Percentiles rank a stretch among this genome's conserved stretches.
Conservation (phyloP, 2,329 filamentous ascomycete genomes). For the Pseudocercospora fuligena region DNA sequence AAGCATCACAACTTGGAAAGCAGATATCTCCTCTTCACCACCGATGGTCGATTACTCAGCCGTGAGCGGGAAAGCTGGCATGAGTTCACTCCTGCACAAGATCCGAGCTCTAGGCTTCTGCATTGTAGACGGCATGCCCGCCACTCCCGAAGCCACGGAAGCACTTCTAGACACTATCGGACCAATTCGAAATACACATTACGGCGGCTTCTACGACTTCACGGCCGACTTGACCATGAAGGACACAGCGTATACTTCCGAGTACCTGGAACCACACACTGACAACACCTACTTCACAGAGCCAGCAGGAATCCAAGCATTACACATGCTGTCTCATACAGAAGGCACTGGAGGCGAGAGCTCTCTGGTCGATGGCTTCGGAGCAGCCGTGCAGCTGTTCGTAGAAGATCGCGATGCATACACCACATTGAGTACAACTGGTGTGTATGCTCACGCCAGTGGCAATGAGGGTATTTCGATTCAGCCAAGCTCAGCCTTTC, state of each 20-base stretch:
- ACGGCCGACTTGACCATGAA: slow-evolving; percentile 84
- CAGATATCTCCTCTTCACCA: slow-evolving; percentile 32
- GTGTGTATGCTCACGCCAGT: slow-evolving; percentile 79
- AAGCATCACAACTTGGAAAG: slow-evolving; percentile 32
- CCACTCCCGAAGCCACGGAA: slow-evolving; percentile 72
- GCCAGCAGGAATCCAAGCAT: slow-evolving; percentile 86
- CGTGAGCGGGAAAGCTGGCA: slow-evolving; percentile 26
- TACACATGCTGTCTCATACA: slow-evolving; percentile 86
- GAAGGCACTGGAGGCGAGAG: slow-evolving; percentile 73
- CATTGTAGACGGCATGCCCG: slow-evolving; percentile 73
- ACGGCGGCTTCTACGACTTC: slow-evolving; percentile 86
- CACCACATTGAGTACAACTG: slow-evolving; percentile 58
- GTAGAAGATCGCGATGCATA: slow-evolving; percentile 62
- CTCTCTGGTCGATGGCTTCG: slow-evolving; percentile 84
- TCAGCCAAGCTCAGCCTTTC: slow-evolving; percentile 69
- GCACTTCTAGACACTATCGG: slow-evolving; percentile 78
- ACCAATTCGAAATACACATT: slow-evolving; percentile 88
- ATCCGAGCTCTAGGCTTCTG: slow-evolving; percentile 70
- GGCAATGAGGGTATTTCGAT: slow-evolving; percentile 86
- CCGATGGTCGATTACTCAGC: slow-evolving; percentile 35
- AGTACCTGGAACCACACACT: slow-evolving; percentile 82
- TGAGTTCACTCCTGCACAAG: slow-evolving; percentile 34
- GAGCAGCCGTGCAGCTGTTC: slow-evolving; percentile 66
- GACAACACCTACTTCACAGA: slow-evolving; percentile 97
- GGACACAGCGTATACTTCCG: slow-evolving; percentile 72